Evolutionary conservation across 352 stramenopile genomes (phyloP).

Genomic region (Phytopythium helicoides): DNA sequence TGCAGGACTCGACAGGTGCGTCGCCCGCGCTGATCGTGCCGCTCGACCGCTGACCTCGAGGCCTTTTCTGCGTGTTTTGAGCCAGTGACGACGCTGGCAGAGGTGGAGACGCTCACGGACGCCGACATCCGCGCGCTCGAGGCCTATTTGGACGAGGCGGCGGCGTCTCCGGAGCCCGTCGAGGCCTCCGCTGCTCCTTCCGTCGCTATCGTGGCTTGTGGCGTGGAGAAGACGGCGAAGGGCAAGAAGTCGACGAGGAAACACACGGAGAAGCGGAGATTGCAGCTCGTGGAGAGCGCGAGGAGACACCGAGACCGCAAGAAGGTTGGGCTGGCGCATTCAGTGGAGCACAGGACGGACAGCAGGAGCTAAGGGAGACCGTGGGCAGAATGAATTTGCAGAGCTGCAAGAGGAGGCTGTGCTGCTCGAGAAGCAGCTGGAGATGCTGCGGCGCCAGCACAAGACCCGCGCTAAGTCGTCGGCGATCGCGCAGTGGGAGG

Average conservation of each 20-base stretch:
- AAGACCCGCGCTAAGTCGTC: neutral
- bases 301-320: conserved; percentile 27
- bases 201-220: neutral
- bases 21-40: too few species aligned
- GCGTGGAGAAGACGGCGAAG: neutral
- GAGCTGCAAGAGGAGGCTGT: conserved; percentile 18
- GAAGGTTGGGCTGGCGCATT: conserved; percentile 13
- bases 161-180: neutral
- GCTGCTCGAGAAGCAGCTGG: conserved; percentile 18
- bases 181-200: too few species aligned
- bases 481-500: conserved; percentile 22
- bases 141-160: neutral
- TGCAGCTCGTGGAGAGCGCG: conserved; percentile 21
- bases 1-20: too few species aligned
- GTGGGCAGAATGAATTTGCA: conserved; percentile 16
- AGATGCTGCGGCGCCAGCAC: conserved; percentile 14
- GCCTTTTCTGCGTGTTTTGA: too few species aligned
- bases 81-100: too few species aligned
- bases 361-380: neutral
- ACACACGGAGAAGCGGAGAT: neutral
- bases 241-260: neutral
- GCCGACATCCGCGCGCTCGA: conserved; percentile 2
- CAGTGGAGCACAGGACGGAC: too few species aligned
- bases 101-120: conserved; percentile 1
- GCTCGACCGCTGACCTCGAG: too few species aligned